These are phyloP conservation scores for Neofusicoccum sp. DNA, from an alignment of 2,329 filamentous ascomycete species.

Conservation along the genomic window DNA sequence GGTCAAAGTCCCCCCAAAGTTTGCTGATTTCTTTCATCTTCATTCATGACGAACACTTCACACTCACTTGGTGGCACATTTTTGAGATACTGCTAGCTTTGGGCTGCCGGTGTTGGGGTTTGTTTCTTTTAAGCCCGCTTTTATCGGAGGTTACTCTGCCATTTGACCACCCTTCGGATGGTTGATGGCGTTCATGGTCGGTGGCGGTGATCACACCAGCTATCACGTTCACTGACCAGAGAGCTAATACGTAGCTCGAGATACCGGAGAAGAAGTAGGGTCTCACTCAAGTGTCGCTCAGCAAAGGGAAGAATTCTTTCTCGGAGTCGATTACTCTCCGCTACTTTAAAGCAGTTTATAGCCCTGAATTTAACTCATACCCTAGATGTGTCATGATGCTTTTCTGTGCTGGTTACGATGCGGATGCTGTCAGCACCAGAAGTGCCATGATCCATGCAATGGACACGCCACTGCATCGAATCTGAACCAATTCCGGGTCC, in stretches of 20 bases:
- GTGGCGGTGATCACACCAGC: not conserved
- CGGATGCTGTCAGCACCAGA: not conserved
- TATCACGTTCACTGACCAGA: not conserved
- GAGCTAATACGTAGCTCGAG: slow-evolving; percentile 5
- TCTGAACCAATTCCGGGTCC: not conserved
- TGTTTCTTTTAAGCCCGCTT: not conserved
- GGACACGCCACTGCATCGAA: not conserved
- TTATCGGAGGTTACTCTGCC: not conserved
- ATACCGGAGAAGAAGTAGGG: not conserved
- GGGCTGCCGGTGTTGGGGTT: not conserved
- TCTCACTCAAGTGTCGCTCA: not conserved
- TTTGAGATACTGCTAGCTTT: not conserved
- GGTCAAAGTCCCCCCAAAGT: slow-evolving; percentile 5
- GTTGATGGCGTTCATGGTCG: not conserved
- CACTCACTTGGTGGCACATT: slow-evolving; percentile 5
- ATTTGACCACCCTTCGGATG: not conserved
- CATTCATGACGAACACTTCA: slow-evolving; percentile 1
- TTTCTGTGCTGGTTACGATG: not conserved
- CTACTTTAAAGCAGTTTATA: slow-evolving; percentile 6
- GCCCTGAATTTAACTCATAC: slow-evolving; percentile 1
- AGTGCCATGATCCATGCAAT: not conserved
- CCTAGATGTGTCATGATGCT: not conserved
- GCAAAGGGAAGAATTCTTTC: not conserved
- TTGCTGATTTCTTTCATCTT: not conserved
- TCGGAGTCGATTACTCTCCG: not conserved